Evolutionary conservation across 306 rosid species (phyloP), one percentile per base, ranked within the genome.

Genomic region (Quercus gilva): DNA sequence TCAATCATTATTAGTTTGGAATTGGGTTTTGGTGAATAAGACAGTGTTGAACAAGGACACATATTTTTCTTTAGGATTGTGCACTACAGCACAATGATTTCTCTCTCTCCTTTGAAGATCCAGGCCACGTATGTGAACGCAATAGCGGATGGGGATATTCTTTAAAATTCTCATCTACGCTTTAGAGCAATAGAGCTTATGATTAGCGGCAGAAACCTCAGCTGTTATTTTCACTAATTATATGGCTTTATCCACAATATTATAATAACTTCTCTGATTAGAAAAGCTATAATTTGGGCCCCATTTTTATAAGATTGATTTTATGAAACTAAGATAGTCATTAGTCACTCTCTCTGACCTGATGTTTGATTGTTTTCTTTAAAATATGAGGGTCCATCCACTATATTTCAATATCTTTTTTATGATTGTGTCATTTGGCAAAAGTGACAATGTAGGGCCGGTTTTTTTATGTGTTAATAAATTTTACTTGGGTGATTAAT

Each of bases 101-200:
- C 5, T 14, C 11, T 3, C 5, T 23, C 26, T 43, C 79, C 55
- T 29, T 71, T 73, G 76, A 78, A 51, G 82, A 45, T 60, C 20
- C 21, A n/a, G 76, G 80, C 91, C 85, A 79, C 84, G 10, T 56
- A 56, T 58, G 53, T 71, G 18, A 80, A 68, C n/a, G 83, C 77
- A 82, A 49, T 12, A 12, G 53, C 53, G 53, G 53, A 49, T 71
- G 81, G 83, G 83, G 80, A 28, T 69, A 35, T 28, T 31, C 26
- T 26, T 73, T 60, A 74, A 69, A 75, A 60, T 9, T 51, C 10
- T 65, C 53, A 49, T 49, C 53, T 49, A 49, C 53, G 17, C 53
- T 49, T 49, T 49, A 49, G 15, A 49, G 53, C 53, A 49, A 10
- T 49, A 49, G 53, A 49, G 53, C 53, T 49, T 12, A 49, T 49